Conservation (phyloP, 352 stramenopile species). For the Globisporangium heterothallicum region DNA sequence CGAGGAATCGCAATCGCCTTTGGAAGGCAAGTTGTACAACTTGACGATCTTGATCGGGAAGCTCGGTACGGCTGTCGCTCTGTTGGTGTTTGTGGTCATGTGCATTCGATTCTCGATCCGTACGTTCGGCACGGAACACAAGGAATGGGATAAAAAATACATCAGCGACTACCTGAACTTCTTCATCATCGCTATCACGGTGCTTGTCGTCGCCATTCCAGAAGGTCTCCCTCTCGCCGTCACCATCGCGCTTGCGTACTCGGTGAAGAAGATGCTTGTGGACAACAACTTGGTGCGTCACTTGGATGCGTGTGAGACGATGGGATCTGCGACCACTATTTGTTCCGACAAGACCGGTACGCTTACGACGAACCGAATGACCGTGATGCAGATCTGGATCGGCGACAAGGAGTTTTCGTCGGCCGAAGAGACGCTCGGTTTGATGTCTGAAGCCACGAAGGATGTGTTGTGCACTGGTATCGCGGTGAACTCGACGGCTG, state of each 20-base stretch:
- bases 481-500: conserved; percentile 51
- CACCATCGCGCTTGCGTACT: conserved; percentile 94
- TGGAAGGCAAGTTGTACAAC: conserved; percentile 60
- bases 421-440: conserved; percentile 17
- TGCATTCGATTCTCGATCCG: conserved; percentile 42
- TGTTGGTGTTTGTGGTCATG: conserved; percentile 62
- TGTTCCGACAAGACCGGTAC: conserved; percentile 96
- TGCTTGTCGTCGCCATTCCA: conserved; percentile 93
- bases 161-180: conserved; percentile 41
- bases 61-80: conserved; percentile 38
- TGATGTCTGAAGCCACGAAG: conserved; percentile 29
- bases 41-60: conserved; percentile 62
- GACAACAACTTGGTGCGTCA: conserved; percentile 87
- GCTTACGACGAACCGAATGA: conserved; percentile 96
- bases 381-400: conserved; percentile 82
- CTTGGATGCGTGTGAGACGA: conserved; percentile 84
- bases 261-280: conserved; percentile 84
- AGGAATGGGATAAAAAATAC: conserved; percentile 29
- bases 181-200: conserved; percentile 75
- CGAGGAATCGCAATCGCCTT: conserved; percentile 36
- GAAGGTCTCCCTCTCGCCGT: conserved; percentile 96
- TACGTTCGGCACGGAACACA: conserved; percentile 23
- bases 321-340: conserved; percentile 90
- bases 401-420: conserved; percentile 43
- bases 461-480: conserved; percentile 39